Evolutionary conservation across 2,329 filamentous ascomycete species (phyloP), one percentile per base, ranked within the genome.

Genomic region (Zymoseptoria passerinii): DNA sequence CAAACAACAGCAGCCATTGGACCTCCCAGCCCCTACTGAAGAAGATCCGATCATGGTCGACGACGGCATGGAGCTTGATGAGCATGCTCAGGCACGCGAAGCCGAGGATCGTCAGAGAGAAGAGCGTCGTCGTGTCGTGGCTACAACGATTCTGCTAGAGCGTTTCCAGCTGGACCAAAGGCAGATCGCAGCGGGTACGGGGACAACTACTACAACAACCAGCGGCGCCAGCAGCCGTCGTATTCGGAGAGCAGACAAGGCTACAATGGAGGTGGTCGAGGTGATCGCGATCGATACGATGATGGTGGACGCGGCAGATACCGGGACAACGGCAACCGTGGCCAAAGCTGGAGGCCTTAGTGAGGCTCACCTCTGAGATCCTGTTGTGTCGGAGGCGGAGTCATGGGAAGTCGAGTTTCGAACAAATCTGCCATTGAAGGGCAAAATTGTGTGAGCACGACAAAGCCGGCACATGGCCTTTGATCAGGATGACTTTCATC

Each of bases 51-150:
- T 58, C 13, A 52, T 53, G 20, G 54, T 58, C 23, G 67, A 74
- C 50, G 73, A 75, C 28, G 68, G 70, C 40, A 79, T 80, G 77
- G 76, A 79, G 7, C 63, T 79, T 4, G 74, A 76, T 61, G 67
- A 72, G 23, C 65, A 70, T 35, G 64, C 64, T 29, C 62, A 63
- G 51, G 62, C 66, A 27, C 70, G 71, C 50, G 67, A 67, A 57
- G 62, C 62, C 10, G 60, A 69, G 58, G 62, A 72, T 59, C 64
- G 68, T 52, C 55, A 66, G 40, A 68, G 70, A 28, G 70, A 71
- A 48, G 67, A 71, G 59, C 68, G 69, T 28, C 66, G 69, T 27
- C 66, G 66, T 28, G 69, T 27, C 66, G 66, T 28, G 60, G 61
- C 28, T 58, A 67, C 19, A 65, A 68, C 48, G 65, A 66, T 35